A percentile compares a stretch with the other conserved stretches of the same genome.
Evolutionary conservation across 2,329 filamentous ascomycete species (phyloP).

Genomic region (Aspergillus ochraceus): DNA sequence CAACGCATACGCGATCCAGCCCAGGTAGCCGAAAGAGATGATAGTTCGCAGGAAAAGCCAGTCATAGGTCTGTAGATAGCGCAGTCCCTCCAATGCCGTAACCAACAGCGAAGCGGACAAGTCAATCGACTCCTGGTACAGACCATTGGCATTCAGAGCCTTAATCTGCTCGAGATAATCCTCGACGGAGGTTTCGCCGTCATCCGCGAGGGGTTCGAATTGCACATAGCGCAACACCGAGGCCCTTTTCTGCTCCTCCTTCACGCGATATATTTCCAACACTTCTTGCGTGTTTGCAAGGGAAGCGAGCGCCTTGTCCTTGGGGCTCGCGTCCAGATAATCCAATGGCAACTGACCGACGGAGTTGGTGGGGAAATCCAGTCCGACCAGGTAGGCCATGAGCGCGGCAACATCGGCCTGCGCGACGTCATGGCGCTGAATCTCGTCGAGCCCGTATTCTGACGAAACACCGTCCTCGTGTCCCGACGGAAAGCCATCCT

Average conservation of each 20-base stretch:
- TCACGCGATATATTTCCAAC: conserved; percentile 93
- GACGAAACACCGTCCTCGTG: conserved; percentile 85
- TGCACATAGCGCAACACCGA: conserved; percentile 76
- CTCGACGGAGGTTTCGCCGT: conserved; percentile 60
- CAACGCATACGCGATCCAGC: conserved; percentile 91
- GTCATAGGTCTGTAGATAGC: conserved; percentile 97
- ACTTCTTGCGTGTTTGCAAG: conserved; percentile 83
- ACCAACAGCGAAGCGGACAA: conserved; percentile 76
- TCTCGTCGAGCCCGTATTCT: conserved; percentile 79
- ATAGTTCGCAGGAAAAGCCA: conserved; percentile 92
- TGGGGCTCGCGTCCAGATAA: conserved; percentile 70
- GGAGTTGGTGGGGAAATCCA: conserved; percentile 93
- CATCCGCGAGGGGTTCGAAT: conserved; percentile 67
- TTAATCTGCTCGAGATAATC: conserved; percentile 68
- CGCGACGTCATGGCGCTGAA: conserved; percentile 84
- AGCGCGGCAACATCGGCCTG: conserved; percentile 93
- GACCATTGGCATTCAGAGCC: conserved; percentile 63
- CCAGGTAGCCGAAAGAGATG: conserved; percentile 86
- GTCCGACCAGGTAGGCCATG: conserved; percentile 87
- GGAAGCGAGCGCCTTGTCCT: conserved; percentile 80
- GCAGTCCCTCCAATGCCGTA: conserved; percentile 74
- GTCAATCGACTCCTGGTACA: conserved; percentile 75
- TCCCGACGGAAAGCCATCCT: conserved; percentile 64
- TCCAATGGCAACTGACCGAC: conserved; percentile 88
- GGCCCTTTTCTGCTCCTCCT: conserved; percentile 79